These are phyloP conservation scores for Amniculicola lignicola DNA, from an alignment of 495 filamentous ascomycete genomes.

Conservation along the genomic window DNA sequence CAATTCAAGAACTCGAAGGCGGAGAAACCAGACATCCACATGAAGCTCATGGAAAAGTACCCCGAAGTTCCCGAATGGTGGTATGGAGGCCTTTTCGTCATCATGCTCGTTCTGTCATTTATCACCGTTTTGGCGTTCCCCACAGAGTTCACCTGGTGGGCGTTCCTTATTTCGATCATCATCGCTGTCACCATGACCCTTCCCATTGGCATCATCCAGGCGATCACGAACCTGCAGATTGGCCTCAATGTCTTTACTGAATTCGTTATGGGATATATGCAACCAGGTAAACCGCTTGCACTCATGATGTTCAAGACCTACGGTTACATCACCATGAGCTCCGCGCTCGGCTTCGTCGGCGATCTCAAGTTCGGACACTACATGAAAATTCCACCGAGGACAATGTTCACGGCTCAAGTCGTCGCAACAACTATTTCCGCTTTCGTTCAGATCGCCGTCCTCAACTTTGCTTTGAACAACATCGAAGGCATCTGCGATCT, in stretches of 20 bases:
- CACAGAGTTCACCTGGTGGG: constrained; percentile 66
- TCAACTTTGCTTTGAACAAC: constrained; percentile 61
- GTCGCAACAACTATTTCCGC: constrained; percentile 56
- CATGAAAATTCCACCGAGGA: constrained; percentile 69
- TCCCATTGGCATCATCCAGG: constrained; percentile 53
- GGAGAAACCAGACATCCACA: constrained; percentile 54
- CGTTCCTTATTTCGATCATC: constrained; percentile 58
- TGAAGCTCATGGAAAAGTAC: constrained; percentile 39
- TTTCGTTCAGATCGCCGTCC: constrained; percentile 59
- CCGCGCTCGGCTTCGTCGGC: constrained; percentile 51
- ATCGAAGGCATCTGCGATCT: constrained; percentile 61
- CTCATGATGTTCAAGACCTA: constrained; percentile 77
- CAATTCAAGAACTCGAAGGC: constrained; percentile 58
- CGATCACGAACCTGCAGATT: constrained; percentile 20
- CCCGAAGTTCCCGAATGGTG: constrained; percentile 25
- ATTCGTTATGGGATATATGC: constrained; percentile 69
- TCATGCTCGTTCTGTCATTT: constrained; percentile 60
- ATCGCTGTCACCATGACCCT: constrained; percentile 46
- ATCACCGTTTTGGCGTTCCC: constrained; percentile 57
- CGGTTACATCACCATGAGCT: constrained; percentile 66
- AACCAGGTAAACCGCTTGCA: constrained; percentile 62
- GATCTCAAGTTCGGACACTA: constrained; percentile 55
- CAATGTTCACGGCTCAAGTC: constrained; percentile 66
- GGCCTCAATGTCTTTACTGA: constrained; percentile 48
- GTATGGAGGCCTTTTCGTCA: constrained; percentile 42